These are phyloP conservation scores for Arabidopsis arenosa DNA, from an alignment of 345 rosid species.

Conservation along the genomic window DNA sequence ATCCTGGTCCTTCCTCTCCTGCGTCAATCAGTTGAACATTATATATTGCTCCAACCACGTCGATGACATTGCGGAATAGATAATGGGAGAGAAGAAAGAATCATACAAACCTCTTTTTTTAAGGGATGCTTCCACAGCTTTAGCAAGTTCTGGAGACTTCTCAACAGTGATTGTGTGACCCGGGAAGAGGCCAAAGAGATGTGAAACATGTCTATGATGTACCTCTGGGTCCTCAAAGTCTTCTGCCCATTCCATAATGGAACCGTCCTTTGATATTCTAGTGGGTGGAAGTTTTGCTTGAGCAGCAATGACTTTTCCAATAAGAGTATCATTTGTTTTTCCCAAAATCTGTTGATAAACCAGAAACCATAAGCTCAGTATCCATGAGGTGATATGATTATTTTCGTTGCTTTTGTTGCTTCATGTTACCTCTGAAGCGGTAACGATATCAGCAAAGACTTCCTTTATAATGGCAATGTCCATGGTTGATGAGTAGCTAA, in stretches of 20 bases:
- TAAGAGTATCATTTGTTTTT: constrained; percentile 56
- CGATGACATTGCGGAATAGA: constrained; percentile 10
- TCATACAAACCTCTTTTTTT: constrained; percentile 70
- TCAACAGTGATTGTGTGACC: constrained; percentile 81
- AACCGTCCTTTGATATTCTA: constrained; percentile 74
- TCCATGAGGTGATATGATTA: not conserved
- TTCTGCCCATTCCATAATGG: constrained; percentile 96
- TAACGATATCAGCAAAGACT: constrained; percentile 70
- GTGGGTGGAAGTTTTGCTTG: constrained; percentile 73
- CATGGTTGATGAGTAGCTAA: constrained; percentile 97
- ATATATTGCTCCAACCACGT: not conserved
- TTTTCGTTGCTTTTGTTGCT: not conserved
- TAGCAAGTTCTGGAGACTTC: constrained; percentile 71
- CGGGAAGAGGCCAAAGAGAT: constrained; percentile 90
- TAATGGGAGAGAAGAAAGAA: constrained; percentile 7
- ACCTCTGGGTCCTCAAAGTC: constrained; percentile 86
- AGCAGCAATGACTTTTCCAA: constrained; percentile 61
- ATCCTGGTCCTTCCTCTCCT: constrained; percentile 98
- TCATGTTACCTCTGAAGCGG: constrained; percentile 83
- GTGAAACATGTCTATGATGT: constrained; percentile 87
- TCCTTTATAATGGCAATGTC: constrained; percentile 84
- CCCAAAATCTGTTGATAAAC: constrained; percentile 63
- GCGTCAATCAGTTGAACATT: constrained; percentile 30
- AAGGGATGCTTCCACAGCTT: constrained; percentile 75
- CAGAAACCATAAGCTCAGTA: constrained; percentile 30